Percentiles rank a stretch among this genome's conserved stretches.
phyloP scores from a whole-genome alignment of 2,329 filamentous ascomycete species.

The Ascochyta rabiei region DNA sequence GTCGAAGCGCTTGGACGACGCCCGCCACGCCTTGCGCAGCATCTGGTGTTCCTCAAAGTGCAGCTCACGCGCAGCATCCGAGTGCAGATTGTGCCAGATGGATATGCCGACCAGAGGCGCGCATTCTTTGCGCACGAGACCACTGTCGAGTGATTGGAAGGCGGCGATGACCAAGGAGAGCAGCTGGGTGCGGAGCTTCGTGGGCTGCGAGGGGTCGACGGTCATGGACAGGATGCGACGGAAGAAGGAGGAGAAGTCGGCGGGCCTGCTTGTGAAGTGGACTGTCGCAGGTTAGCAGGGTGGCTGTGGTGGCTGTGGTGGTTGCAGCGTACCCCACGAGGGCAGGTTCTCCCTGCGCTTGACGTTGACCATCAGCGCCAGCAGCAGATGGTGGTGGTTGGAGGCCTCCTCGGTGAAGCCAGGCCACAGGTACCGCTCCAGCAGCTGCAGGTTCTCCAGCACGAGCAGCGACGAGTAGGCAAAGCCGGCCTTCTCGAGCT shows the following conservation, averaged over 20 bases:
- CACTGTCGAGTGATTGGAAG: constrained; percentile 91
- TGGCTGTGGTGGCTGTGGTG: constrained; percentile 2
- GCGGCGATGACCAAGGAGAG: constrained; percentile 87
- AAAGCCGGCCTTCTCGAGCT: constrained; percentile 81
- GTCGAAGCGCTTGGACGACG: constrained; percentile 83
- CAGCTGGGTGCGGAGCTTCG: constrained; percentile 71
- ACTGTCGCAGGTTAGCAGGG: constrained; percentile 56
- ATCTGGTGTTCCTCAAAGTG: constrained; percentile 75
- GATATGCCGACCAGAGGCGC: constrained; percentile 92
- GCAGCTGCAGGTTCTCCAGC: constrained; percentile 85
- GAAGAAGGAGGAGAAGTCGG: constrained; percentile 88
- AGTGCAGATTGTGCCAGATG: constrained; percentile 92
- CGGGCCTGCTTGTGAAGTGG: constrained; percentile 75
- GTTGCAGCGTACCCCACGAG: constrained; percentile 73
- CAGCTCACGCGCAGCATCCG: constrained; percentile 73
- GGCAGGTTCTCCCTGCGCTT: constrained; percentile 87
- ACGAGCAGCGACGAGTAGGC: constrained; percentile 76
- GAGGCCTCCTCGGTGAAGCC: constrained; percentile 87
- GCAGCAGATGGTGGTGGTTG: constrained; percentile 87
- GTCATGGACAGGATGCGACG: constrained; percentile 87
- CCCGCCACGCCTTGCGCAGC: constrained; percentile 88
- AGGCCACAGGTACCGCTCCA: constrained; percentile 95
- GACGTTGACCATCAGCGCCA: constrained; percentile 83
- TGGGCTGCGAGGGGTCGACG: constrained; percentile 59
- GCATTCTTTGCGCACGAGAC: constrained; percentile 91